Conservation (phyloP, 2,329 filamentous ascomycete species). For the Chaetothyriales sp. region DNA sequence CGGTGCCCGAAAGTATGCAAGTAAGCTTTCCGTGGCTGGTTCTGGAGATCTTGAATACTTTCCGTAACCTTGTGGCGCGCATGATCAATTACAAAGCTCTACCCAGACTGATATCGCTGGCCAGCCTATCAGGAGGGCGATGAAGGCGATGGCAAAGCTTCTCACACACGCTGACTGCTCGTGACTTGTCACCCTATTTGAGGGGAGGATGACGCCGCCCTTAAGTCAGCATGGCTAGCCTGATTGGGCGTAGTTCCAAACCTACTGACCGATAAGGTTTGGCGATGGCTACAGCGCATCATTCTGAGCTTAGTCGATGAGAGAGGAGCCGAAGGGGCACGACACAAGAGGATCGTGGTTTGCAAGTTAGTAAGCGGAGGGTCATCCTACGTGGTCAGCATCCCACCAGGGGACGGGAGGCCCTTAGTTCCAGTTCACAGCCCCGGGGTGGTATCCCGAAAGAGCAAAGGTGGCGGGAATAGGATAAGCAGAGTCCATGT, state of each 20-base stretch:
- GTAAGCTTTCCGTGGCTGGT: not conserved
- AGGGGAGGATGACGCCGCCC: not conserved
- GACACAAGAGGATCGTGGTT: not conserved
- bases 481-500: not conserved
- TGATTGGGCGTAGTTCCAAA: not conserved
- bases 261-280: not conserved
- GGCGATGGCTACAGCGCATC: not conserved
- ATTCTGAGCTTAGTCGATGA: not conserved
- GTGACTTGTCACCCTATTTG: not conserved
- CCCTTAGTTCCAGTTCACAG: not conserved
- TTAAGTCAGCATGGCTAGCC: not conserved
- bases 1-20: no score
- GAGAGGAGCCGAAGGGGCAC: not conserved
- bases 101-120: not conserved
- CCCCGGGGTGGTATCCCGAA: not conserved
- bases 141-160: not conserved
- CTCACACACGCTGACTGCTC: not conserved
- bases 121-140: not conserved
- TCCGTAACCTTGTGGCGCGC: not conserved
- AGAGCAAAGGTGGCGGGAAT: not conserved
- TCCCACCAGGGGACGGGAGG: not conserved
- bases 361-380: not conserved
- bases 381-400: not conserved
- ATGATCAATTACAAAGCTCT: not conserved
- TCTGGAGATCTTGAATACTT: not conserved